Conservation (phyloP, 2,329 filamentous ascomycete species). For the Aspergillus fijiensis region DNA sequence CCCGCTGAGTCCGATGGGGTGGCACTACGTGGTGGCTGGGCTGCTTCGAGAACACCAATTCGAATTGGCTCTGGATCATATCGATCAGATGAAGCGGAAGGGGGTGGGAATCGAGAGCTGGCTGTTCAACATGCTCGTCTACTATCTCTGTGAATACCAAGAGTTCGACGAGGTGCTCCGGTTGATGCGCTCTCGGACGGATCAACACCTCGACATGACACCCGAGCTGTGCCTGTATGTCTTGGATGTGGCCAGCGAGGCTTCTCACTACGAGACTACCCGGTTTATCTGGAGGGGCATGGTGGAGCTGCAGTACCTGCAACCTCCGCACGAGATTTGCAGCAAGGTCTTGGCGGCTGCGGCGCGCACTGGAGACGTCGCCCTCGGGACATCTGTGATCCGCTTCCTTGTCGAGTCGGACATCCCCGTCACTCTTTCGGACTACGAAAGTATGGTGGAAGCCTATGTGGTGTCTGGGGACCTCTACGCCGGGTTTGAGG, state of each 20-base stretch:
- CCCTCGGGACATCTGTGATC: conserved; percentile 70
- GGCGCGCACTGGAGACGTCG: conserved; percentile 64
- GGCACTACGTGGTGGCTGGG: conserved; percentile 68
- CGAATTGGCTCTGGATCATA: conserved; percentile 71
- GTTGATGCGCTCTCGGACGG: conserved; percentile 61
- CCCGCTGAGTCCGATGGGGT: conserved; percentile 59
- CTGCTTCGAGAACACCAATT: conserved; percentile 78
- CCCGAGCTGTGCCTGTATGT: conserved; percentile 66
- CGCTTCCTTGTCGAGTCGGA: conserved; percentile 61
- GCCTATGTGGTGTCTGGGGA: conserved; percentile 64
- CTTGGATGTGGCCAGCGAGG: conserved; percentile 70
- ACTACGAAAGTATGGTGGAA: conserved; percentile 78
- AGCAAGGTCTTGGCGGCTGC: conserved; percentile 71
- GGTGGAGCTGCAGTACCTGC: conserved; percentile 60
- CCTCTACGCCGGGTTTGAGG: conserved; percentile 64
- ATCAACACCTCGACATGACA: conserved; percentile 50
- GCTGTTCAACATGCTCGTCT: conserved; percentile 76
- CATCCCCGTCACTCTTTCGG: conserved; percentile 58
- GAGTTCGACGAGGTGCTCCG: conserved; percentile 76
- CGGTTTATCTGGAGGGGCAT: conserved; percentile 69
- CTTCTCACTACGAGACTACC: conserved; percentile 63
- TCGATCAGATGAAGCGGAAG: conserved; percentile 65
- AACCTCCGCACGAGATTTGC: conserved; percentile 64
- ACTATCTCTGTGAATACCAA: conserved; percentile 67
- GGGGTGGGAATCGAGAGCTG: conserved; percentile 62